These are phyloP conservation scores for Microthyrium microscopicum DNA, from an alignment of 2,329 filamentous ascomycete species.

Conservation along the genomic window DNA sequence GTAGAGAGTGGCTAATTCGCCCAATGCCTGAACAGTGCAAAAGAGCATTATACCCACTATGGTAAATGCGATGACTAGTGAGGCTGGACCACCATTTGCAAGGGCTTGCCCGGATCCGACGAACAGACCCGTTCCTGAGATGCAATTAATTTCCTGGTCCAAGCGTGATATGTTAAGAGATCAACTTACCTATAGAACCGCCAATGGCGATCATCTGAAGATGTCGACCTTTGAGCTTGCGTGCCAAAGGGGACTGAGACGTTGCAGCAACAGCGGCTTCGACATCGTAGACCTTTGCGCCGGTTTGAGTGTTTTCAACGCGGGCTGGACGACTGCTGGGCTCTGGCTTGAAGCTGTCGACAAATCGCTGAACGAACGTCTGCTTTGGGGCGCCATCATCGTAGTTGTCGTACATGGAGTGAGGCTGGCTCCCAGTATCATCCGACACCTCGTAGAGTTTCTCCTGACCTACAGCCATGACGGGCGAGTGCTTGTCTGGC, in stretches of 20 bases:
- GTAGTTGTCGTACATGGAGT: too few relatives aligned
- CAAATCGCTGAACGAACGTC: too few relatives aligned
- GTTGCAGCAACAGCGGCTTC: conserved; percentile 46
- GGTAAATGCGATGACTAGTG: conserved; percentile 58
- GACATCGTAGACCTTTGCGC: conserved; percentile 44
- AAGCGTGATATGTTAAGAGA: too few relatives aligned
- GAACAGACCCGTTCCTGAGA: conserved; percentile 43
- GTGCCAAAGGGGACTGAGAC: conserved; percentile 40
- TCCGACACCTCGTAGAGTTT: too few relatives aligned
- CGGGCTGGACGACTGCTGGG: too few relatives aligned
- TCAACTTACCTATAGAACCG: conserved; percentile 52
- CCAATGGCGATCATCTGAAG: conserved; percentile 86
- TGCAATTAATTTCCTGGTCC: neutral
- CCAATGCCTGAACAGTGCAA: conserved; percentile 79
- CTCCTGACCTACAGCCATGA: too few relatives aligned
- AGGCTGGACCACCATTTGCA: conserved; percentile 57
- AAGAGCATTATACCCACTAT: conserved; percentile 79
- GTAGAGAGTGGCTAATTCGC: conserved; percentile 83
- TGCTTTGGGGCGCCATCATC: too few relatives aligned
- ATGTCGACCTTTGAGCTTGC: conserved; percentile 56
- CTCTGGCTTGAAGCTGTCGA: conserved; percentile 50
- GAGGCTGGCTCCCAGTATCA: too few relatives aligned
- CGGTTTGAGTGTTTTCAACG: too few relatives aligned
- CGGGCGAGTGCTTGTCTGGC: too few relatives aligned
- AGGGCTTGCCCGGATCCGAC: conserved; percentile 40